Evolutionary conservation across 345 rosid species (phyloP).

Genomic region (Erysimum cheiranthoides): DNA sequence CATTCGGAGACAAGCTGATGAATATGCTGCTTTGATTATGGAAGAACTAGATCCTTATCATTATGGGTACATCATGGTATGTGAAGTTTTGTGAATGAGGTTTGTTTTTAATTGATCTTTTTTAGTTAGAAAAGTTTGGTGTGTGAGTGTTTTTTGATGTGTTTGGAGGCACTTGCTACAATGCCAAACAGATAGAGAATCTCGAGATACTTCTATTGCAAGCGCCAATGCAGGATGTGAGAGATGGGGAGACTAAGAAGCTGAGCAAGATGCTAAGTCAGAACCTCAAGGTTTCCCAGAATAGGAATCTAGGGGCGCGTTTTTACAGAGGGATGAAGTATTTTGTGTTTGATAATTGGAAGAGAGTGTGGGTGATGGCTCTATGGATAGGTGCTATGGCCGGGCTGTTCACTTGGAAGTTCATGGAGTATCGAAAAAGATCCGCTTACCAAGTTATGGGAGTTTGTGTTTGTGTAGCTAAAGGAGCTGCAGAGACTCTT

Average conservation of each 20-base stretch:
- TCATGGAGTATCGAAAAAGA: conserved; percentile 53
- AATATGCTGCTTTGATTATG: conserved; percentile 84
- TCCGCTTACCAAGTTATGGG: conserved; percentile 71
- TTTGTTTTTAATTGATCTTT: conserved; percentile 25
- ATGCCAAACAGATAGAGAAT: conserved; percentile 58
- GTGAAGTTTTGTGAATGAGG: conserved; percentile 39
- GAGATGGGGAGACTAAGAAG: conserved; percentile 57
- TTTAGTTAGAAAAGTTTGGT: not conserved
- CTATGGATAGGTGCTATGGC: conserved; percentile 68
- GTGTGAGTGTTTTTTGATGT: conserved; percentile 39
- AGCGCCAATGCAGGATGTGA: conserved; percentile 53
- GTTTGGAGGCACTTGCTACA: conserved; percentile 35
- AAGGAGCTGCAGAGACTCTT: conserved; percentile 83
- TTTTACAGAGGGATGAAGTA: conserved; percentile 50
- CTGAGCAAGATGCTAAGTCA: conserved; percentile 76
- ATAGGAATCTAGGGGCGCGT: conserved; percentile 53
- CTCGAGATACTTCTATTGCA: conserved; percentile 68
- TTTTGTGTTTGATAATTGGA: conserved; percentile 74
- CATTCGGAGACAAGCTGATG: conserved; percentile 70
- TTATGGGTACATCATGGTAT: conserved; percentile 79
- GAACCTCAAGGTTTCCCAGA: conserved; percentile 59
- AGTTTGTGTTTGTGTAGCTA: conserved; percentile 68
- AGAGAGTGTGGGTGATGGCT: conserved; percentile 75
- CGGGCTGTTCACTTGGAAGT: conserved; percentile 70
- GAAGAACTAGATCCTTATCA: conserved; percentile 76